Evolutionary conservation across 78 protist genomes (phyloP).

Genomic region (Trichosphaerium sp.): DNA sequence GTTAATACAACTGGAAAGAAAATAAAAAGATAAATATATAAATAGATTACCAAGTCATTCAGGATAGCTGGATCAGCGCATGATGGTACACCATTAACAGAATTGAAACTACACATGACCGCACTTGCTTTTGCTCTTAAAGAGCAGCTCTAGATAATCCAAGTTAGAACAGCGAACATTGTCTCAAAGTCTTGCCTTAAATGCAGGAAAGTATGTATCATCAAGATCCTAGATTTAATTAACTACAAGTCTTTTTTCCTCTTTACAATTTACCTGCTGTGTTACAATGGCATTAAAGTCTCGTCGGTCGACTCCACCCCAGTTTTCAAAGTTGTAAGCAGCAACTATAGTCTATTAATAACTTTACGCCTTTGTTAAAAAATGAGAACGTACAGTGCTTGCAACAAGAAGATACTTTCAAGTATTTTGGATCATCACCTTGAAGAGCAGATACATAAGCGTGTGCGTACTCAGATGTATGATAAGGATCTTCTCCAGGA

Average conservation of each 20-base stretch:
- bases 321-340: constrained; percentile 22
- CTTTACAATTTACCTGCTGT: too few relatives aligned
- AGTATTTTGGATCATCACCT: constrained; percentile 4
- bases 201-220: constrained; percentile 26
- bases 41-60: not conserved
- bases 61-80: not conserved
- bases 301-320: not conserved
- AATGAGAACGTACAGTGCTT: constrained; percentile 3
- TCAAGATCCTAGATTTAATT: too few relatives aligned
- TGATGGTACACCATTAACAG: constrained; percentile 31
- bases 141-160: not conserved
- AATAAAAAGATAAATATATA: not conserved
- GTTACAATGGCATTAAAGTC: constrained; percentile 16
- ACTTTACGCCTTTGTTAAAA: not conserved
- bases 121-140: not conserved
- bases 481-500: constrained; percentile 43
- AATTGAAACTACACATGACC: constrained; percentile 46
- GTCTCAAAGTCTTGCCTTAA: too few relatives aligned
- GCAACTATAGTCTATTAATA: not conserved
- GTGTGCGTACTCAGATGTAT: constrained; percentile 1
- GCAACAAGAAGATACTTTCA: not conserved
- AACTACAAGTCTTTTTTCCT: too few relatives aligned
- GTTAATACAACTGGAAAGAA: constrained; percentile 18
- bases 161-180: too few relatives aligned
- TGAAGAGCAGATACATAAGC: not conserved